These are phyloP conservation scores for Rosa persica DNA, from an alignment of 306 rosid species.

Conservation along the genomic window DNA sequence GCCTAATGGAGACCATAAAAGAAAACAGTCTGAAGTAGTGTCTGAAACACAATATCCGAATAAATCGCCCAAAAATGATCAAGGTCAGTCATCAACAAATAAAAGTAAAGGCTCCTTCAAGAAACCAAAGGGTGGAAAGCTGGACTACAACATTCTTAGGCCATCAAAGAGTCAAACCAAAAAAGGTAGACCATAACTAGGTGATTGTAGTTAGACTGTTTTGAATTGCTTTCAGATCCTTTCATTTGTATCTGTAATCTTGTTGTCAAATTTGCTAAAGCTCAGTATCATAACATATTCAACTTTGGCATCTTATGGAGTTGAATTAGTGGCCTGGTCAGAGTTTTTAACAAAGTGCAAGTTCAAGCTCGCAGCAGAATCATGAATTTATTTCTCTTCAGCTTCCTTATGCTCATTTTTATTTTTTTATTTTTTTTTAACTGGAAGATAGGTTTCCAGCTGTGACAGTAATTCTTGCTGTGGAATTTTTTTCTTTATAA, in stretches of 20 bases:
- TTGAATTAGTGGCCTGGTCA: not conserved
- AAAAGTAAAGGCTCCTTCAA: constrained; percentile 54
- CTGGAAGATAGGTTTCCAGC: not conserved
- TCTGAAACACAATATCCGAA: constrained; percentile 45
- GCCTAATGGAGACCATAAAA: constrained; percentile 51
- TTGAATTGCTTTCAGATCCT: not conserved
- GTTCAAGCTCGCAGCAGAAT: not conserved
- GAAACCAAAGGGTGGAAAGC: constrained; percentile 63
- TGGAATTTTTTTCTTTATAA: not conserved
- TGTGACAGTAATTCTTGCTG: not conserved
- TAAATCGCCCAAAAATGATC: constrained; percentile 53
- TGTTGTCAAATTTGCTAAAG: not conserved
- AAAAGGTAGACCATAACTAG: constrained; percentile 38
- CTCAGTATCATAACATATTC: constrained; percentile 5
- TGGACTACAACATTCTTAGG: constrained; percentile 75
- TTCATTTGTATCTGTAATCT: constrained; percentile 27
- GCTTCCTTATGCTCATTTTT: not conserved
- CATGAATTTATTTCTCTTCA: not conserved
- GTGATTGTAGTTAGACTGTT: constrained; percentile 25
- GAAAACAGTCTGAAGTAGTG: constrained; percentile 51
- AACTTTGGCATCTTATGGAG: not conserved
- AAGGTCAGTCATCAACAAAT: constrained; percentile 33
- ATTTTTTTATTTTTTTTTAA: not conserved
- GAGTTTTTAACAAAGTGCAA: not conserved
- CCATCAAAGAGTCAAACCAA: constrained; percentile 47